Evolutionary conservation across 1,284 basidiomycete species (phyloP).

Genomic region (Austroboletus niveus): DNA sequence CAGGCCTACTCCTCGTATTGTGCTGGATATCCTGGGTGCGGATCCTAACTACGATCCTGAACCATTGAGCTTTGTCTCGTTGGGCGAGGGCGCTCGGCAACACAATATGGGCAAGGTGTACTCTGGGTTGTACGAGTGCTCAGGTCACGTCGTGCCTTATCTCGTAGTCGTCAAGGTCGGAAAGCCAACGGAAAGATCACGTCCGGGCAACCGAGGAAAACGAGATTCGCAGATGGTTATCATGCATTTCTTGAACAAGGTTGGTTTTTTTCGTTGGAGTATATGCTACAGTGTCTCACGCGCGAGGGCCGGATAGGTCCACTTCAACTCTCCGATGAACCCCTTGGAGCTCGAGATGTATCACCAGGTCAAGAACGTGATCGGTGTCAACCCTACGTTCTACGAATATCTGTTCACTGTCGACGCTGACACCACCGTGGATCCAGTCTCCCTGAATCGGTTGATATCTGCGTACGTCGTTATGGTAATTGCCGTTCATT

Average conservation of each 20-base stretch:
- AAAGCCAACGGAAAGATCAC: constrained; percentile 89
- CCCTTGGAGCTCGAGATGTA: constrained; percentile 97
- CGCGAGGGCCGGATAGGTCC: constrained; percentile 55
- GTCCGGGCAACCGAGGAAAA: constrained; percentile 96
- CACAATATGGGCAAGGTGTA: constrained; percentile 99
- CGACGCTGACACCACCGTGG: constrained; percentile 95
- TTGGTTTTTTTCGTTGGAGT: constrained; percentile 27
- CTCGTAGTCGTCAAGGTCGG: constrained; percentile 96
- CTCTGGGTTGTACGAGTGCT: constrained; percentile 91
- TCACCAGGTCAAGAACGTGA: constrained; percentile 99
- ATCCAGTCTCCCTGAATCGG: constrained; percentile 82
- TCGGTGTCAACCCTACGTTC: constrained; percentile 97
- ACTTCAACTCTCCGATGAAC: constrained; percentile 96
- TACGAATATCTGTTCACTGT: constrained; percentile 98
- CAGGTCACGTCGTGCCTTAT: constrained; percentile 96
- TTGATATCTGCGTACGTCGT: constrained; percentile 82
- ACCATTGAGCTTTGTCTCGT: constrained; percentile 88
- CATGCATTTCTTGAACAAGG: constrained; percentile 98
- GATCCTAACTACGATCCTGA: constrained; percentile 94
- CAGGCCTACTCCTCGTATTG: constrained; percentile 88
- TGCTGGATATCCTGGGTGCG: constrained; percentile 94
- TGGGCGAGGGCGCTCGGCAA: constrained; percentile 94
- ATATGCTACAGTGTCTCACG: not conserved
- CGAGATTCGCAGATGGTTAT: constrained; percentile 95
- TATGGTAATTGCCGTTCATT: not conserved